Percentiles rank a stretch among this genome's conserved stretches.
phyloP scores from a whole-genome alignment of 176 grass and related monocot genomes.

The Paspalum notatum region DNA sequence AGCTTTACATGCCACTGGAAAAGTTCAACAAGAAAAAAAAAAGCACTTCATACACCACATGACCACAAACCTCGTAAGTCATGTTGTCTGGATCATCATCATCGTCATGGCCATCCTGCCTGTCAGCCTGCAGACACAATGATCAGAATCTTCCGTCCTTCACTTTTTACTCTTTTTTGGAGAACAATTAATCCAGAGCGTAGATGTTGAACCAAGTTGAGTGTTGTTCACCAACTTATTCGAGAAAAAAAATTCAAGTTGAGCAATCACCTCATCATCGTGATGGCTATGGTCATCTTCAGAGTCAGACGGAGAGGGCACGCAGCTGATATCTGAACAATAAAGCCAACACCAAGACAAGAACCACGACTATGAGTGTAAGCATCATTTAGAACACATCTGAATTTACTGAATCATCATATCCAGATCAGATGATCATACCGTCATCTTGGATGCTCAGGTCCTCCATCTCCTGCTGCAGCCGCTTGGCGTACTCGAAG shows the following conservation, averaged over 20 bases:
- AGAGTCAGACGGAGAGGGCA: conserved; percentile 58
- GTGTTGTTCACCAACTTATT: neutral
- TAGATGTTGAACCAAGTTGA: neutral
- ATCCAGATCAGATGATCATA: conserved; percentile 16
- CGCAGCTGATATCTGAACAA: conserved; percentile 55
- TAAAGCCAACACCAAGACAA: conserved; percentile 3
- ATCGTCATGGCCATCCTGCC: conserved; percentile 46
- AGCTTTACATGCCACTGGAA: conserved; percentile 34
- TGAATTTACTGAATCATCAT: neutral
- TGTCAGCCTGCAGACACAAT: conserved; percentile 42
- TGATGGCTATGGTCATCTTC: conserved; percentile 33
- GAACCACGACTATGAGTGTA: neutral
- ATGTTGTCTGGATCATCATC: conserved; percentile 72
- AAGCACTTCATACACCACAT: conserved; percentile 19
- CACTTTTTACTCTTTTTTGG: neutral
- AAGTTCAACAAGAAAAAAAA: neutral
- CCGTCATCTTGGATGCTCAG: conserved; percentile 36
- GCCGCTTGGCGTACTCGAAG: conserved; percentile 50
- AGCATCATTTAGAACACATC: neutral
- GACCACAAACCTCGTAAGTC: conserved; percentile 85
- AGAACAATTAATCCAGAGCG: conserved; percentile 1
- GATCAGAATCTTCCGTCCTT: conserved; percentile 28
- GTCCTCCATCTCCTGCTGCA: conserved; percentile 67
- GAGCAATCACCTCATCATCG: conserved; percentile 56
- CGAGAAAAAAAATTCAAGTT: neutral